Base-by-base conservation (phyloP, 257 asterid genomes). In the Salvia rosmarinus region DNA sequence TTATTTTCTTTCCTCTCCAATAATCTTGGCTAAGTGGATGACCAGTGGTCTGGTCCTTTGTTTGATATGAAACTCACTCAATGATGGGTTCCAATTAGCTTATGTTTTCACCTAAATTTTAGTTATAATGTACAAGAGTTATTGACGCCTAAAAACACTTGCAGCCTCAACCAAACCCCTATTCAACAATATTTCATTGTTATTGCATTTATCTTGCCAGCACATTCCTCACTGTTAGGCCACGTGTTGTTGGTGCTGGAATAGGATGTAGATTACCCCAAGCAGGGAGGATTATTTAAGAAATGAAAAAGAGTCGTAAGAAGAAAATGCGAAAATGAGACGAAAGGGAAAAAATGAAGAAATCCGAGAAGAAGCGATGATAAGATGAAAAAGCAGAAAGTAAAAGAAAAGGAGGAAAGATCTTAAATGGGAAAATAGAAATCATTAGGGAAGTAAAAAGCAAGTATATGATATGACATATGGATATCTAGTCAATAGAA, bases 51-150 rank as follows among this genome's bases (percentile, higher is more conserved):
- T 21, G 11, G 10, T 30, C 34, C 71, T 47, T 32, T 17, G 62
- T 59, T 50, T 67, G 16, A 66, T 47, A n/a, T 67, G 37, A 17
- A 50, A 19, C 73, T 51, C 49, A 7, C 23, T 47, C 40, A 52
- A 37, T 51, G 25, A 17, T 68, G 35, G 73, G 21, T 37, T 34
- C 25, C 44, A 14, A 14, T 39, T 4, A 35, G 37, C 23, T 46
- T 35, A 51, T 49, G 10, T 49, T 30, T 49, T 39, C 44, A 9
- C 8, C 44, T 9, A 7, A 39, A 12, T 37, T 39, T 39, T 49
- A 32, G 16, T 37, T 50, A 16, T 10, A 56, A 56, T 42, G 19
- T 70, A n/a, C 19, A 40, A 56, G 42, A 1, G n/a, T 34, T 20
- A 16, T 9, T 16, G 2, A 4, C 50, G 5, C 58, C 21, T 39